Conservation (phyloP, 106 monocot genomes). For the Amphibolis antarctica region DNA sequence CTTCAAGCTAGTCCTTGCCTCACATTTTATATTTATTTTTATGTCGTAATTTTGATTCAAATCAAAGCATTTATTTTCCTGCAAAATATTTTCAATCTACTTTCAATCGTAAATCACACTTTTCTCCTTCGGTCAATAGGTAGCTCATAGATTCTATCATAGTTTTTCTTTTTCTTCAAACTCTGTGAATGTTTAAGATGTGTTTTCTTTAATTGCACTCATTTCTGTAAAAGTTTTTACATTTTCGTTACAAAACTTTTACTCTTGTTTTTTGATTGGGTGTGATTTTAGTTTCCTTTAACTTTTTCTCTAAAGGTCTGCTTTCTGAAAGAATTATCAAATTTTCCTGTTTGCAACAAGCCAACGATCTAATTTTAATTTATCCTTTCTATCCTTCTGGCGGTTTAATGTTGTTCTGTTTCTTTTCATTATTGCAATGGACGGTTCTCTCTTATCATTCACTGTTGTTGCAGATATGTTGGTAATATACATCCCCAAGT, state of each 20-base stretch:
- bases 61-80: no score
- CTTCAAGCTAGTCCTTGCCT: no score
- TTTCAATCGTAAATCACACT: no score
- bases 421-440: neutral
- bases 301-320: neutral
- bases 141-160: neutral
- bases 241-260: neutral
- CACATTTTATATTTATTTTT: no score
- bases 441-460: neutral
- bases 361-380: neutral
- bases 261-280: neutral
- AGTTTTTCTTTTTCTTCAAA: neutral
- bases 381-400: neutral
- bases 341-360: neutral
- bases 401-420: neutral
- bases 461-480: slow-evolving; percentile 43
- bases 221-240: neutral
- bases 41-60: no score
- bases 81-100: no score
- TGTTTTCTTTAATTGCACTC: neutral
- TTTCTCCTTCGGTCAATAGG: no score
- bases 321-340: neutral
- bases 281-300: neutral
- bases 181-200: no score
- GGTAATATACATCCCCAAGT: slow-evolving; percentile 73